Conservation (phyloP, 108 stramenopile species). For the Skeletonema marinoi region DNA sequence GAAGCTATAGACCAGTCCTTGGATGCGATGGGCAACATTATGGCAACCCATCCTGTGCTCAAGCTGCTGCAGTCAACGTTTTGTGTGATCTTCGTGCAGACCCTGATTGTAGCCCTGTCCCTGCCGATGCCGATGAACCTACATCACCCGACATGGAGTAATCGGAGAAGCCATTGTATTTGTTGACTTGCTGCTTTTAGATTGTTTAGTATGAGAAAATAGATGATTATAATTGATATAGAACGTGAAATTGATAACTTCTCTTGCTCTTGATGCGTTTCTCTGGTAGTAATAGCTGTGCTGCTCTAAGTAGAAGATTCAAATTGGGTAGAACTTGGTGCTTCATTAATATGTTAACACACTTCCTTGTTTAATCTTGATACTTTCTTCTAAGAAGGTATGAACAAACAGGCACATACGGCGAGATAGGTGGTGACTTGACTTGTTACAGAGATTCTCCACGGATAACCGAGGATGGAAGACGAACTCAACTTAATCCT, state of each 20-base stretch:
- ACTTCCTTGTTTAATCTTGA: no score
- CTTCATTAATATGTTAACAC: no score
- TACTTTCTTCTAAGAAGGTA: no score
- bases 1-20: background rate
- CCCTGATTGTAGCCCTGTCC: background rate
- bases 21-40: background rate
- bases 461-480: no score
- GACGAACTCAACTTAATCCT: no score
- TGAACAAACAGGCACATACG: no score
- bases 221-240: background rate
- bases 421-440: no score
- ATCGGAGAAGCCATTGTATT: background rate
- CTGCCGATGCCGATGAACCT: background rate
- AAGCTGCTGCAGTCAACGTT: background rate
- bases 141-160: background rate
- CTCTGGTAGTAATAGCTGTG: no score
- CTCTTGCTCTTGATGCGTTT: background rate
- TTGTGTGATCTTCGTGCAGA: background rate
- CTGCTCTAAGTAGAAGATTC: no score
- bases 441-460: no score
- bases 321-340: no score
- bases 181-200: background rate
- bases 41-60: background rate
- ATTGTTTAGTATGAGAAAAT: background rate
- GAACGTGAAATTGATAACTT: background rate